These are phyloP conservation scores for Gynostemma pentaphyllum DNA, from an alignment of 306 rosid species.

Conservation along the genomic window DNA sequence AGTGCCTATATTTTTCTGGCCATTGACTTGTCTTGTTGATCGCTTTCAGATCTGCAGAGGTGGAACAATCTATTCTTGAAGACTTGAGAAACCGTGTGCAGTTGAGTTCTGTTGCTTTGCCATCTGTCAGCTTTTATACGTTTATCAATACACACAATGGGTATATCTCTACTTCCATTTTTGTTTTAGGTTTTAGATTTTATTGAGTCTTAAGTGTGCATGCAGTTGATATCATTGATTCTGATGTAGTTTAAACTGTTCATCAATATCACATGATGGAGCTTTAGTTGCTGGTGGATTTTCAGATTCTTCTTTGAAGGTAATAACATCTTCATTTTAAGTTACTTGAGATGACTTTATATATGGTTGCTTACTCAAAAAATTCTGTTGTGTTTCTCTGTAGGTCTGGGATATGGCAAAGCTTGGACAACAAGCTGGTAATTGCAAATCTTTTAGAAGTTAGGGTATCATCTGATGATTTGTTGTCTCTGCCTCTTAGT, in stretches of 20 bases:
- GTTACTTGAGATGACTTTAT: not conserved
- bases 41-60: constrained; percentile 65
- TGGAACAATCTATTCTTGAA: constrained; percentile 88
- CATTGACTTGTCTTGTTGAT: constrained; percentile 15
- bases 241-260: constrained; percentile 67
- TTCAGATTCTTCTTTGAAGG: constrained; percentile 91
- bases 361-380: constrained; percentile 3
- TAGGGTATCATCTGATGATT: not conserved
- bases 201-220: constrained; percentile 10
- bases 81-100: constrained; percentile 96
- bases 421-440: constrained; percentile 66
- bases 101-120: constrained; percentile 75
- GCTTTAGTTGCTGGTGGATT: constrained; percentile 95
- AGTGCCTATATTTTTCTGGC: not conserved
- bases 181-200: not conserved
- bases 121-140: constrained; percentile 91
- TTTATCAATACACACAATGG: constrained; percentile 76
- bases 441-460: constrained; percentile 40
- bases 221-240: constrained; percentile 14
- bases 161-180: constrained; percentile 28
- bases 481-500: not conserved
- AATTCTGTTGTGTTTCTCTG: constrained; percentile 13
- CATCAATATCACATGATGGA: constrained; percentile 87
- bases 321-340: constrained; percentile 12
- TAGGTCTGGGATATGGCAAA: constrained; percentile 98